Base-by-base conservation (phyloP, 352 stramenopile species). In the Phytophthora quininea region DNA sequence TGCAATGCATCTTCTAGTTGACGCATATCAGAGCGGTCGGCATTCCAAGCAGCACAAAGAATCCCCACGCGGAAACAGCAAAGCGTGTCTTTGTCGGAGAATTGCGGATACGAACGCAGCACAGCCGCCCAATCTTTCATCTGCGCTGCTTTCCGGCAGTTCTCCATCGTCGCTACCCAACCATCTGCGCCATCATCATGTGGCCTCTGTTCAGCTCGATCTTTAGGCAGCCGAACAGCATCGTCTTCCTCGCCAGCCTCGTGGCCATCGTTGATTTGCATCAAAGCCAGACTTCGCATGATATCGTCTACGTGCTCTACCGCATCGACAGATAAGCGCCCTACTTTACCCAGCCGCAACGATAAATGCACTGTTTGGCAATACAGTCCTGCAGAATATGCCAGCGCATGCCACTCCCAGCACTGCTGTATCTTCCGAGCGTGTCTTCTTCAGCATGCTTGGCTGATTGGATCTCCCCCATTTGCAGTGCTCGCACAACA, bases 231-330 rank as follows among this genome's bases (percentile, higher is more conserved):
- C 38, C 63, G 64, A 27, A 75, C 52, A 10, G 54, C 56, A 2
- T 62, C 50, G 29, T 88, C 73, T 37, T 90, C 79, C 64, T 81
- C 76, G 35, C 73, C 69, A 3, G 79, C 61, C 19, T 91, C 80
- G 31, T 80, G 73, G 1, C 66, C 74, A 67, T 91, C 77, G 47
- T 96, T 94, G 29, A 96, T 68, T 56, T 96, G 86, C 73, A 94
- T 89, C 14, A 96, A 54, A 58, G 84, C 84, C 53, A 96, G 58
- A 31, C 74, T 71, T 37, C 82, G 80, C 66, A 96, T 78, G 31
- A 94, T 82, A 2, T 94, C 86, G 52, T 96, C 88, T 2, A 93
- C 77, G 15, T 85, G 77, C 56, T 96, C 84, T n/a, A 94, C 84
- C 6, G 77, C 62, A 49, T 92, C 82, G 11, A 91, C 78, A n/a